These are phyloP conservation scores for Dioscorea zingiberensis DNA, from an alignment of 106 monocot species.

Conservation along the genomic window DNA sequence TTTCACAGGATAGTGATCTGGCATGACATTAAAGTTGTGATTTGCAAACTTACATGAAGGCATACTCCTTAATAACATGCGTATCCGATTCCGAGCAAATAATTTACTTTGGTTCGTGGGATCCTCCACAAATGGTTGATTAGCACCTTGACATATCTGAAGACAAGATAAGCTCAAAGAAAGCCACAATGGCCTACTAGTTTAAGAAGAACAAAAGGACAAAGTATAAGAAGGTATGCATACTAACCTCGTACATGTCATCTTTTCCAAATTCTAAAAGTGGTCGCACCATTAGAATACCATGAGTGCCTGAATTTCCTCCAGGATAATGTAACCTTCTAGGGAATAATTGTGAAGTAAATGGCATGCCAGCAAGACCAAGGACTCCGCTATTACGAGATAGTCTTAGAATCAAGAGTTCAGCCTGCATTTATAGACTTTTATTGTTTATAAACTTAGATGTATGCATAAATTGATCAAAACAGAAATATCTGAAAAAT, in stretches of 20 bases:
- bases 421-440: constrained; percentile 55
- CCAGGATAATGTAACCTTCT: constrained; percentile 8
- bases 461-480: too few species aligned
- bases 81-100: constrained; percentile 85
- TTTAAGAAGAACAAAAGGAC: neutral
- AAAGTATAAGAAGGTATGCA: neutral
- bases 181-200: too few species aligned
- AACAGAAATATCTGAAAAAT: too few species aligned
- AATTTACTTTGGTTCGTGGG: constrained; percentile 74
- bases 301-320: constrained; percentile 18
- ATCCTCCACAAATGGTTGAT: constrained; percentile 87
- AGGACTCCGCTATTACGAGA: constrained; percentile 92
- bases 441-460: too few species aligned
- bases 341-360: constrained; percentile 78
- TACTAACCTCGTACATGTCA: constrained; percentile 85
- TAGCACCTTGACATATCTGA: constrained; percentile 62
- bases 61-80: constrained; percentile 38
- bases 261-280: constrained; percentile 77
- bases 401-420: constrained; percentile 84
- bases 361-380: constrained; percentile 98
- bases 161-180: neutral
- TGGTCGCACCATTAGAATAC: constrained; percentile 83
- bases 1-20: too few species aligned
- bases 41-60: constrained; percentile 31
- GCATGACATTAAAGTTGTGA: too few species aligned